A percentile compares a stretch with the other conserved stretches of the same genome.
Evolutionary conservation across 179 eudicot species (phyloP).

Genomic region (Beta corolliflora): DNA sequence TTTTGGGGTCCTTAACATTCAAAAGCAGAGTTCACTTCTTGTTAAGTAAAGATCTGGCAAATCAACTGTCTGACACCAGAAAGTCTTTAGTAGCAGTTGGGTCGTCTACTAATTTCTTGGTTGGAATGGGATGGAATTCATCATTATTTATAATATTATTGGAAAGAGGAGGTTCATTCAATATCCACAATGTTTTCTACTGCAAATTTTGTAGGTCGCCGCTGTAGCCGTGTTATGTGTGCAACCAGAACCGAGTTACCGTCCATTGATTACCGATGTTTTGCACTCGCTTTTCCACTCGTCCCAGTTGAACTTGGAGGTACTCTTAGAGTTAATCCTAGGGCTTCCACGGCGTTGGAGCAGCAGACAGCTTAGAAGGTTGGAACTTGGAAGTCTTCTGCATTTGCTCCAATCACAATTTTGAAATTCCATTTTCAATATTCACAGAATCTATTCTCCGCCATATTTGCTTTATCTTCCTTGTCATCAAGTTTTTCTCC

Average conservation of each 20-base stretch:
- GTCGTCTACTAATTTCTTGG: too few species aligned
- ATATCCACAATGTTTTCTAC: not conserved
- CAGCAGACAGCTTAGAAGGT: conserved; percentile 18
- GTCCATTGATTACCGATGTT: conserved; percentile 80
- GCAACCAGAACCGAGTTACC: conserved; percentile 79
- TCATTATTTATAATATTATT: too few species aligned
- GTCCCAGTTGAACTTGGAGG: conserved; percentile 84
- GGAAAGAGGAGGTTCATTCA: too few species aligned
- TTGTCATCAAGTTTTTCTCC: not conserved
- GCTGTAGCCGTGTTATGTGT: conserved; percentile 89
- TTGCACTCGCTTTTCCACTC: conserved; percentile 77
- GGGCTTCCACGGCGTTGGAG: conserved; percentile 7
- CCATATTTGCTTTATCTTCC: not conserved
- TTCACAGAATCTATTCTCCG: too few species aligned
- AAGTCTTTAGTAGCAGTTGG: too few species aligned
- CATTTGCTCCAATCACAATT: conserved; percentile 4
- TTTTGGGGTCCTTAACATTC: not conserved
- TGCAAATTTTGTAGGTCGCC: conserved; percentile 58
- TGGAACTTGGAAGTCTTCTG: not conserved
- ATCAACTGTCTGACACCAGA: too few species aligned
- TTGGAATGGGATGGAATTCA: too few species aligned
- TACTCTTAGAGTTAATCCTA: conserved; percentile 44
- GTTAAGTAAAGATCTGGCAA: not conserved
- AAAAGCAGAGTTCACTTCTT: too few species aligned
- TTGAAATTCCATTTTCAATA: conserved; percentile 8